Base-by-base conservation (phyloP, 331 rosid genomes). In the Quercus lobata region DNA sequence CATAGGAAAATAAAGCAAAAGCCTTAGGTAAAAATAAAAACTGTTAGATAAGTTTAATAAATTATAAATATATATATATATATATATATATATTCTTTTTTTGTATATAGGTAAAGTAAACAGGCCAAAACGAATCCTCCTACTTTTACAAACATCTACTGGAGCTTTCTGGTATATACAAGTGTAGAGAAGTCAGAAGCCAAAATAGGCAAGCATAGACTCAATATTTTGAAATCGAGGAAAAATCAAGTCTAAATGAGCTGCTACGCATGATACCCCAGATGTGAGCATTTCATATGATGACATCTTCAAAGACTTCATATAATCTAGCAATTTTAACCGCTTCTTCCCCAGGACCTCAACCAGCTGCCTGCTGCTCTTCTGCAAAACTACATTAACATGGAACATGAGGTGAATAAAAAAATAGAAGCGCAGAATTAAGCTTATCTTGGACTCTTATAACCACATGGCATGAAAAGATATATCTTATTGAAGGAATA, bases 381-480 rank as follows among this genome's bases (percentile, higher is more conserved):
- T 79, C 62, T 9, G 21, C 82, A 73, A 72, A 73, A 19, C 87
- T 80, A 56, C 56, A 68, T 73, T 57, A 61, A 70, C 74, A 46
- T 54, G 71, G 21, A 53, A 7, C n/a, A 32, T 7, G 17, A 69
- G 35, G 35, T 56, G 54, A 46, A 17, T 32, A 21, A 46, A 72
- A 15, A 16, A 32, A 21, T 34, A 35, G 17, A 60, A 2, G 25
- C 14, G 25, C 9, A 49, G 54, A 2, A 15, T 34, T 1, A 21
- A 24, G 8, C n/a, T 18, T 16, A 32, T 18, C 49, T 32, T 65
- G 71, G 25, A 32, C 14, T 32, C 32, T 7, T 5, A 65, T 12
- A 7, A 32, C 35, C 71, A 66, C 25, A 7, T 10, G 19, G 16
- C 4, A 46, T 73, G 77, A 71, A 72, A 53, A 24, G 22, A 65